phyloP scores from a whole-genome alignment of 371 early-diverging fungal species.

The Dichotomocladium elegans region DNA sequence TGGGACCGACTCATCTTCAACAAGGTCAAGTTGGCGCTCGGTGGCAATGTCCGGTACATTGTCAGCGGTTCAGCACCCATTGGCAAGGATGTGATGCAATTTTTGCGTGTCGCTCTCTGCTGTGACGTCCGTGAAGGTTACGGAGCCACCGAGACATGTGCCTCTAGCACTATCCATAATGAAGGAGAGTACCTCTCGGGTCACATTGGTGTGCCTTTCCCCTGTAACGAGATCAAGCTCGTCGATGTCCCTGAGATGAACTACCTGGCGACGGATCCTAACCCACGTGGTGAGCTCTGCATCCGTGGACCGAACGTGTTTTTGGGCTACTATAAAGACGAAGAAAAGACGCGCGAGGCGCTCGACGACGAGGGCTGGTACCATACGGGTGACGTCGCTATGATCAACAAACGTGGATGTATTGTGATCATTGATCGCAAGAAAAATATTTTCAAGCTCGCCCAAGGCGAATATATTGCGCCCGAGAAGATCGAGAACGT shows the following conservation, averaged over 20 bases:
- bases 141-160: slow-evolving; percentile 87
- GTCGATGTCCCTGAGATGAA: slow-evolving; percentile 89
- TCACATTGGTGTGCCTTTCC: slow-evolving; percentile 70
- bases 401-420: slow-evolving; percentile 65
- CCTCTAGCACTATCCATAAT: slow-evolving; percentile 50
- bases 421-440: slow-evolving; percentile 89
- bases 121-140: slow-evolving; percentile 76
- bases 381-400: slow-evolving; percentile 90
- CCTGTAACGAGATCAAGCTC: slow-evolving; percentile 77
- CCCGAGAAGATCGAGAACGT: slow-evolving; percentile 94
- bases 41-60: slow-evolving; percentile 83
- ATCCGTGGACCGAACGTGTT: slow-evolving; percentile 82
- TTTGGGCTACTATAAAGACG: slow-evolving; percentile 82
- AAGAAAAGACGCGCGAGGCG: slow-evolving; percentile 76
- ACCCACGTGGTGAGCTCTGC: slow-evolving; percentile 93
- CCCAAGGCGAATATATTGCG: slow-evolving; percentile 94
- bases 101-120: slow-evolving; percentile 82
- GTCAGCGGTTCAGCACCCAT: slow-evolving; percentile 93
- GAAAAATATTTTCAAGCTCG: slow-evolving; percentile 97
- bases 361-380: slow-evolving; percentile 90
- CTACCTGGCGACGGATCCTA: slow-evolving; percentile 74
- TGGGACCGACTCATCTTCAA: slow-evolving; percentile 94
- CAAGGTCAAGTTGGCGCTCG: slow-evolving; percentile 81
- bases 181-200: slow-evolving; percentile 53
- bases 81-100: slow-evolving; percentile 76